phyloP scores from a whole-genome alignment of 148 eudicot genomes.

The Chenopodium album region DNA sequence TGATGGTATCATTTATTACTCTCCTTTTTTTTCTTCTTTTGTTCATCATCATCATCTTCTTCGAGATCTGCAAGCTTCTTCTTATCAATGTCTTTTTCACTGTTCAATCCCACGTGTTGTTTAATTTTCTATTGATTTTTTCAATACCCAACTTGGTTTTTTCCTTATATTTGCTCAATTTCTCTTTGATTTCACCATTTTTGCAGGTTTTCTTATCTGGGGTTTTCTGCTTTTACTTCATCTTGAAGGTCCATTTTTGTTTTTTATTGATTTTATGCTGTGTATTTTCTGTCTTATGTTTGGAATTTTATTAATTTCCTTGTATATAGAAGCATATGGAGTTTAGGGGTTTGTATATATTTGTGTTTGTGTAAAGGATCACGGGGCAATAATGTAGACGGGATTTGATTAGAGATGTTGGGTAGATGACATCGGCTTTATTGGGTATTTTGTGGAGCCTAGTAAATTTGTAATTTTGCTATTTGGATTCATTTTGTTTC shows the following conservation, averaged over 20 bases:
- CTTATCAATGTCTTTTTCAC: slow-evolving; percentile 17
- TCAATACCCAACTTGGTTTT: background rate
- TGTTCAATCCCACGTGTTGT: slow-evolving; percentile 30
- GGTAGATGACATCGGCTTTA: too few relatives aligned
- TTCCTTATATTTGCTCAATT: slow-evolving; percentile 16
- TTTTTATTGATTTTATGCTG: background rate
- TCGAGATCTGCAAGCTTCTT: slow-evolving; percentile 30
- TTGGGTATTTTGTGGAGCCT: too few relatives aligned
- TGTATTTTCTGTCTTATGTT: background rate
- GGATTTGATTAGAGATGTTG: background rate
- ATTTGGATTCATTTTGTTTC: background rate
- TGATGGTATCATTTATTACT: slow-evolving; percentile 11
- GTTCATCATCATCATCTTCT: background rate
- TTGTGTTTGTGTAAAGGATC: too few relatives aligned
- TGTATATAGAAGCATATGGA: background rate
- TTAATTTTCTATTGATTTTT: background rate
- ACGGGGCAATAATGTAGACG: background rate
- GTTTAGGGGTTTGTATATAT: background rate
- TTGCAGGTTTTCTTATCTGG: slow-evolving; percentile 21
- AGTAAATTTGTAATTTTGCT: background rate
- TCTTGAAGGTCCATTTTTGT: slow-evolving; percentile 14
- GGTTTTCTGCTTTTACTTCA: background rate
- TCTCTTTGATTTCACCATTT: background rate
- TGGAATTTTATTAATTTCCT: too few relatives aligned
- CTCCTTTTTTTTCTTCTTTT: background rate